Percentiles rank a stretch among this genome's conserved stretches.
Conservation (phyloP, 1,284 basidiomycete species). For the Chalciporus sp. region DNA sequence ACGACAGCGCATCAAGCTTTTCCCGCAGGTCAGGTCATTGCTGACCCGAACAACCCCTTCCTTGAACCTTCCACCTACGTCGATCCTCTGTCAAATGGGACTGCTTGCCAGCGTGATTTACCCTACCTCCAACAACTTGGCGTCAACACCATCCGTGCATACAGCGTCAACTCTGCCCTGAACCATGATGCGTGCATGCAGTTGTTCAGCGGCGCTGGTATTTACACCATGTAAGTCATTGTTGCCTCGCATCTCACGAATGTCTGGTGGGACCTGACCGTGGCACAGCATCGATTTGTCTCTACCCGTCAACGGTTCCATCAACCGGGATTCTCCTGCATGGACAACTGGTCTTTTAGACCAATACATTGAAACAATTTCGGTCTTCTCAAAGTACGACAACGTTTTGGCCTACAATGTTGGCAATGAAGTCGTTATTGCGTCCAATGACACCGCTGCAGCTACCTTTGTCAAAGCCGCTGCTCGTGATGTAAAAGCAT, state of each 20-base stretch:
- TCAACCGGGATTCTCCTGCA: slow-evolving; percentile 72
- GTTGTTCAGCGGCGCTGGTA: slow-evolving; percentile 74
- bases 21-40: slow-evolving; percentile 47
- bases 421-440: slow-evolving; percentile 85
- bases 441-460: slow-evolving; percentile 58
- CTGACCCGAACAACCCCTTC: slow-evolving; percentile 65
- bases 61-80: slow-evolving; percentile 75
- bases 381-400: slow-evolving; percentile 80
- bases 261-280: slow-evolving; percentile 7
- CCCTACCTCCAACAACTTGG: slow-evolving; percentile 71
- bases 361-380: slow-evolving; percentile 78
- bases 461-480: slow-evolving; percentile 89
- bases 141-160: slow-evolving; percentile 81
- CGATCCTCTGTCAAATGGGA: slow-evolving; percentile 74
- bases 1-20: background rate
- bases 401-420: slow-evolving; percentile 86
- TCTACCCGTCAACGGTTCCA: slow-evolving; percentile 84
- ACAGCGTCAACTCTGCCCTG: slow-evolving; percentile 79
- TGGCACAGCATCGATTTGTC: slow-evolving; percentile 75
- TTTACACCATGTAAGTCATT: slow-evolving; percentile 81
- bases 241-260: background rate
- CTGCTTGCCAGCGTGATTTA: slow-evolving; percentile 78
- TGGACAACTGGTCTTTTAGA: slow-evolving; percentile 88
- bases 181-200: slow-evolving; percentile 90
- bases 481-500: slow-evolving; percentile 85